These are phyloP conservation scores for Laetiporus sulphureus DNA, from an alignment of 1,284 basidiomycete species.

Conservation along the genomic window DNA sequence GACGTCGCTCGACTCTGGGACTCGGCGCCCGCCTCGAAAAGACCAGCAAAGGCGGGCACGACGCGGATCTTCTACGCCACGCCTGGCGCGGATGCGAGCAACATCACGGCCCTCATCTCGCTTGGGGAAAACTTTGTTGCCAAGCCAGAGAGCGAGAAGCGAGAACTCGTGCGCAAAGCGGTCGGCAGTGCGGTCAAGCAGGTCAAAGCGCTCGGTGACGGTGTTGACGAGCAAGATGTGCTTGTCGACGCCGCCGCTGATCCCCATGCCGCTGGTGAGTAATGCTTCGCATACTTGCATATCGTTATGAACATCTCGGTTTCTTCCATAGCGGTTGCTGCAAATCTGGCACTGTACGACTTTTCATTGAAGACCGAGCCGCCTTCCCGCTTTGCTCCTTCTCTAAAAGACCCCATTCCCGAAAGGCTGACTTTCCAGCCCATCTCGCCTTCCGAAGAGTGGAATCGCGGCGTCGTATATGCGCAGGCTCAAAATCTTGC, in stretches of 20 bases:
- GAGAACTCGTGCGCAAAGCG: conserved; percentile 61
- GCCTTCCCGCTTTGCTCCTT: conserved; percentile 52
- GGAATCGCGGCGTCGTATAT: conserved; percentile 69
- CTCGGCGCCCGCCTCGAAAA: conserved; percentile 26
- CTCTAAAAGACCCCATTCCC: conserved; percentile 38
- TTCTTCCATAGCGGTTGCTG: conserved; percentile 54
- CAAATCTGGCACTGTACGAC: conserved; percentile 66
- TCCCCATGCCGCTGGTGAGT: conserved; percentile 74
- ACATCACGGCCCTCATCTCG: conserved; percentile 51
- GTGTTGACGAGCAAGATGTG: conserved; percentile 43
- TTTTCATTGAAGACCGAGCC: conserved; percentile 73
- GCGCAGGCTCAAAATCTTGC: conserved; percentile 82
- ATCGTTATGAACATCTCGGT: conserved; percentile 1
- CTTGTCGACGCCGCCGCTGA: conserved; percentile 57
- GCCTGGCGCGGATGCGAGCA: conserved; percentile 25
- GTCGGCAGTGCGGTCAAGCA: conserved; percentile 64
- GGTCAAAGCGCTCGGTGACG: conserved; percentile 49
- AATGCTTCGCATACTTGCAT: too few relatives aligned
- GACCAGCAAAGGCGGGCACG: conserved; percentile 54
- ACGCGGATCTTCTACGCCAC: conserved; percentile 59
- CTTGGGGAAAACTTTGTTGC: conserved; percentile 53
- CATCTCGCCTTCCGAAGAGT: conserved; percentile 41
- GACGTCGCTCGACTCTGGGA: conserved; percentile 39
- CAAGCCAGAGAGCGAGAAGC: conserved; percentile 42
- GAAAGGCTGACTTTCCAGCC: conserved; percentile 45